Conservation (phyloP, 1,139 yeast genomes). For the Scheffersomyces titani region DNA sequence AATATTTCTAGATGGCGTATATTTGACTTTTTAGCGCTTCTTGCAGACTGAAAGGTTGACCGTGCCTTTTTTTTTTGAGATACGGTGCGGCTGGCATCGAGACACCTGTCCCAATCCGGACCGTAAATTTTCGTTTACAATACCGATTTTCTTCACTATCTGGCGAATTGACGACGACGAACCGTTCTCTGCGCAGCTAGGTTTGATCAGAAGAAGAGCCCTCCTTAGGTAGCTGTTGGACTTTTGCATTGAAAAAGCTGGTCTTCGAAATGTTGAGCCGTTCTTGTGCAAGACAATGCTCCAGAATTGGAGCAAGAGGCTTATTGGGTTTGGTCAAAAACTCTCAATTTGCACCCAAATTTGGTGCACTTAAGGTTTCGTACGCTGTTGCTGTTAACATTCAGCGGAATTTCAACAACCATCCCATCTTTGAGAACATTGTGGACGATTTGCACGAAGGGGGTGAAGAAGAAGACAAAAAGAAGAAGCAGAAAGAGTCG, state of each 20-base stretch:
- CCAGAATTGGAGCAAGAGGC: background rate
- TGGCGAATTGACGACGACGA: background rate
- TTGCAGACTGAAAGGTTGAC: background rate
- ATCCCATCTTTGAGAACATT: slow-evolving; percentile 21
- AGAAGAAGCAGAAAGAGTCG: slow-evolving; percentile 11
- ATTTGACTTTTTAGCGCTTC: background rate
- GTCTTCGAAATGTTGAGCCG: background rate
- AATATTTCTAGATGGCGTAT: background rate
- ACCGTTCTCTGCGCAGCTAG: background rate
- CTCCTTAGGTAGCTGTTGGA: background rate
- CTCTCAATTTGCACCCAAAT: background rate
- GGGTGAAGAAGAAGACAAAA: slow-evolving; percentile 8
- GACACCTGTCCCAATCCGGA: background rate
- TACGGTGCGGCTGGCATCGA: background rate
- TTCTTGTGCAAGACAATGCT: background rate
- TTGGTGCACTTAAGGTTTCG: background rate
- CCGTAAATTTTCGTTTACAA: background rate
- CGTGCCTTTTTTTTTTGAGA: background rate
- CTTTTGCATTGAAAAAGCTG: background rate
- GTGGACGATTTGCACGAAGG: slow-evolving; percentile 14
- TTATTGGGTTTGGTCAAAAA: background rate
- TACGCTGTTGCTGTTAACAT: slow-evolving; percentile 1
- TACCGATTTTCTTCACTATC: background rate
- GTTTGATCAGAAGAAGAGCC: background rate
- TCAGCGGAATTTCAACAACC: slow-evolving; percentile 1